phyloP scores from a whole-genome alignment of 1,284 basidiomycete genomes.

The Cutaneotrichosporon daszewskae region DNA sequence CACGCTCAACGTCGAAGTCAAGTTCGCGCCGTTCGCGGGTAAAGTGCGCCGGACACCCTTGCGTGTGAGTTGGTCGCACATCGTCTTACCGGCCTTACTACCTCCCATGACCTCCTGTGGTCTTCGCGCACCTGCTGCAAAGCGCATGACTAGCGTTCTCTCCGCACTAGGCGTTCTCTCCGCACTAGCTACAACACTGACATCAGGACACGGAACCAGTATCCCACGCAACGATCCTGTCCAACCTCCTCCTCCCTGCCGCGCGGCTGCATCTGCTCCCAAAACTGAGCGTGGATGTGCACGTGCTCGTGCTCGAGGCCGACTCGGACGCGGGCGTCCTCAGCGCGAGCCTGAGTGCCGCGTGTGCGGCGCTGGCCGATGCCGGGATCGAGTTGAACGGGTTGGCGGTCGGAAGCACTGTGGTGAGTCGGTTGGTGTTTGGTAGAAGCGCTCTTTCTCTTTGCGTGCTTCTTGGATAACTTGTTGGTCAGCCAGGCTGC shows the following conservation, averaged over 20 bases:
- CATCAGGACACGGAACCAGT: conserved; percentile 86
- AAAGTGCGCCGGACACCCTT: conserved; percentile 70
- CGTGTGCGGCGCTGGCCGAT: conserved; percentile 69
- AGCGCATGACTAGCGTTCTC: too few species aligned
- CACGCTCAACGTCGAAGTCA: conserved; percentile 87
- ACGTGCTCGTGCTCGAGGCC: conserved; percentile 82
- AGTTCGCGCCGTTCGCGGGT: conserved; percentile 91
- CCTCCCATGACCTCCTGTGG: background rate
- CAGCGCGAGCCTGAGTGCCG: conserved; percentile 76
- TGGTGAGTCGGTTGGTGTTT: conserved; percentile 19
- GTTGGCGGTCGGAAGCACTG: conserved; percentile 39
- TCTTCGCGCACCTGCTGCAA: too few species aligned
- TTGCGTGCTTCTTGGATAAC: too few species aligned
- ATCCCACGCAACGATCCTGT: conserved; percentile 71
- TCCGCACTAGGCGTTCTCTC: too few species aligned
- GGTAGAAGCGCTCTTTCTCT: too few species aligned
- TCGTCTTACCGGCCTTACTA: background rate
- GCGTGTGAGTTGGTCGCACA: conserved; percentile 56
- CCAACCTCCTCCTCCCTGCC: conserved; percentile 79
- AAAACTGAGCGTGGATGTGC: conserved; percentile 89
- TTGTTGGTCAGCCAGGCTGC: too few species aligned
- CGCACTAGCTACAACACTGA: too few species aligned
- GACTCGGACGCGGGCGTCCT: conserved; percentile 80
- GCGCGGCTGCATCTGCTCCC: conserved; percentile 84
- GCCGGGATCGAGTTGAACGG: conserved; percentile 44